A percentile compares a stretch with the other conserved stretches of the same genome.
Evolutionary conservation across 352 stramenopile genomes (phyloP).

Genomic region (Globisporangium mamillatum): DNA sequence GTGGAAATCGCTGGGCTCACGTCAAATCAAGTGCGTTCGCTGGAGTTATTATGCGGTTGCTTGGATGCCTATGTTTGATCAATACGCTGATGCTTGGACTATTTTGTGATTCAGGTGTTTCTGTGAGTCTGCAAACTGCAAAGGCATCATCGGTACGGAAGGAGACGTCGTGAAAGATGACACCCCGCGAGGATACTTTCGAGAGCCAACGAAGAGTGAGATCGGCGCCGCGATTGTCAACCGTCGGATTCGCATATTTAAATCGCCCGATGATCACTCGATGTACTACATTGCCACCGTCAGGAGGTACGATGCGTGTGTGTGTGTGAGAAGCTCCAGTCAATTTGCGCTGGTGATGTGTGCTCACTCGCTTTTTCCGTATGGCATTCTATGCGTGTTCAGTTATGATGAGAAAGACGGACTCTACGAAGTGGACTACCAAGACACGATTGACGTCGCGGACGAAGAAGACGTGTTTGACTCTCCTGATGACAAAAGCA

Average conservation of each 20-base stretch:
- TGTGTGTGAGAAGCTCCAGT: neutral
- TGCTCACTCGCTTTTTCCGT: neutral
- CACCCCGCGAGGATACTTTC: slow-evolving; percentile 50
- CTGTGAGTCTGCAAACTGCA: slow-evolving; percentile 64
- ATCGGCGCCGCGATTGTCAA: slow-evolving; percentile 41
- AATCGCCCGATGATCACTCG: slow-evolving; percentile 51
- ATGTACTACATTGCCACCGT: slow-evolving; percentile 54
- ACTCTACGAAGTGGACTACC: slow-evolving; percentile 59
- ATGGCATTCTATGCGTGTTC: neutral
- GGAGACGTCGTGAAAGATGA: slow-evolving; percentile 37
- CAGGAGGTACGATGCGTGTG: slow-evolving; percentile 28
- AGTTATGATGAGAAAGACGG: slow-evolving; percentile 37
- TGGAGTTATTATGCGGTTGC: neutral
- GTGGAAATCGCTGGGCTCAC: slow-evolving; percentile 86
- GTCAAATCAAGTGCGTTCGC: slow-evolving; percentile 60
- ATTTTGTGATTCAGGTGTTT: slow-evolving; percentile 34
- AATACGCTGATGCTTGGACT: neutral
- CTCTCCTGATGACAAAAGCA: slow-evolving; percentile 14
- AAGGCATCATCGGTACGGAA: slow-evolving; percentile 71
- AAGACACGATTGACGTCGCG: slow-evolving; percentile 34
- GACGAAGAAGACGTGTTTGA: slow-evolving; percentile 30
- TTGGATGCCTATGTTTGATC: neutral
- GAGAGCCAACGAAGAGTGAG: slow-evolving; percentile 61
- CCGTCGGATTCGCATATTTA: slow-evolving; percentile 63
- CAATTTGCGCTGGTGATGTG: neutral